These are phyloP conservation scores for Trypanosoma congolense DNA, from an alignment of 208 protist genomes.

Conservation along the genomic window DNA sequence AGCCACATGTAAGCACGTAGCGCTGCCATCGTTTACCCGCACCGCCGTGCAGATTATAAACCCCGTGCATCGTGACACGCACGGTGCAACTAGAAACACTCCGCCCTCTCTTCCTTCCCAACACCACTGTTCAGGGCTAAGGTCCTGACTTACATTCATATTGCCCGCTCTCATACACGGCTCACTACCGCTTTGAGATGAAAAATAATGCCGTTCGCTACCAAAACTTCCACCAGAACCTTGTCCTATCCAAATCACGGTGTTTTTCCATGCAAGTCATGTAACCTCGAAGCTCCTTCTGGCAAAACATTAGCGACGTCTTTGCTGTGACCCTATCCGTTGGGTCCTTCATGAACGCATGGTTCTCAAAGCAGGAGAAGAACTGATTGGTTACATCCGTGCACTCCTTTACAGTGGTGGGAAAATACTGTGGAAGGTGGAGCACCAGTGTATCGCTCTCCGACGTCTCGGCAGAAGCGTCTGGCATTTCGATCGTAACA, in stretches of 20 bases:
- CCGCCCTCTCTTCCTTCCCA: no score
- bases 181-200: no score
- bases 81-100: no score
- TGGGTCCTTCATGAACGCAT: constrained; percentile 57
- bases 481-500: no score
- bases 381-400: constrained; percentile 38
- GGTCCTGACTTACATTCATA: no score
- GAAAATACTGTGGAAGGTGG: constrained; percentile 66
- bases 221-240: constrained; percentile 42
- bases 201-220: constrained; percentile 18
- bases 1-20: no score
- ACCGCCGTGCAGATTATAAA: no score
- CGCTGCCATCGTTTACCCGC: no score
- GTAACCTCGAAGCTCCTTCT: constrained; percentile 57
- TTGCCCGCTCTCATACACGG: no score
- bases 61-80: no score
- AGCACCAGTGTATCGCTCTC: constrained; percentile 2
- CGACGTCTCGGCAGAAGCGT: neutral
- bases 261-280: constrained; percentile 75
- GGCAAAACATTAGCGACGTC: constrained; percentile 51
- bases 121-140: no score
- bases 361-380: constrained; percentile 71
- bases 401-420: constrained; percentile 57
- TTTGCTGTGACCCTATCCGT: constrained; percentile 53
- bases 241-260: constrained; percentile 19